Evolutionary conservation across 371 early-diverging fungal genomes (phyloP).

Genomic region (Neoconidiobolus thromboides): DNA sequence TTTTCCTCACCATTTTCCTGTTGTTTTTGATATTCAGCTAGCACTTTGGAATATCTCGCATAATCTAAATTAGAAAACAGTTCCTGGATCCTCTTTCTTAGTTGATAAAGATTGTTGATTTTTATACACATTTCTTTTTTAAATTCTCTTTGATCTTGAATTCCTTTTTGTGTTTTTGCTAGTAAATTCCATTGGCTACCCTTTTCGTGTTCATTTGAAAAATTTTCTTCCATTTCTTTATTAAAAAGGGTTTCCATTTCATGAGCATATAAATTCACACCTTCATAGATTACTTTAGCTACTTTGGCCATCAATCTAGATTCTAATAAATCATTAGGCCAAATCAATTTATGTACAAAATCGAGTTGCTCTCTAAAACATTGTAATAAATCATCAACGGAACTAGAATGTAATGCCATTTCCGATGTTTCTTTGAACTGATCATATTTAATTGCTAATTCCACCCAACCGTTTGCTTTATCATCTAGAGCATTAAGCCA

Average conservation of each 20-base stretch:
- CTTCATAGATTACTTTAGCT: slow-evolving; percentile 27
- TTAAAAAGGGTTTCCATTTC: not conserved
- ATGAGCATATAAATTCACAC: not conserved
- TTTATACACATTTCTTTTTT: slow-evolving; percentile 28
- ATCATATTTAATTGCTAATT: slow-evolving; percentile 3
- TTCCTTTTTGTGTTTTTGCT: not conserved
- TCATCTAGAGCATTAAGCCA: slow-evolving; percentile 4
- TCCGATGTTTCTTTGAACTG: slow-evolving; percentile 38
- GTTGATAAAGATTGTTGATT: slow-evolving; percentile 11
- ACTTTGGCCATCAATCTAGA: slow-evolving; percentile 48
- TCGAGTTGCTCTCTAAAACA: slow-evolving; percentile 57
- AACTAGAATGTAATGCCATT: slow-evolving; percentile 50
- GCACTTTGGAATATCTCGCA: slow-evolving; percentile 22
- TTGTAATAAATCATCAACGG: slow-evolving; percentile 54
- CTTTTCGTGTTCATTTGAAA: not conserved
- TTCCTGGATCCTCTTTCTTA: not conserved
- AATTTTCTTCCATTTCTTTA: not conserved
- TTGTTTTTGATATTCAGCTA: slow-evolving; percentile 8
- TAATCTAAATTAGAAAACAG: slow-evolving; percentile 1
- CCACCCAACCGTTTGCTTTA: slow-evolving; percentile 2
- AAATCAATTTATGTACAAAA: slow-evolving; percentile 42
- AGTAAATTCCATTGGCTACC: not conserved
- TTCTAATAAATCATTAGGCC: slow-evolving; percentile 50
- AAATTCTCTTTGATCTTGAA: not conserved
- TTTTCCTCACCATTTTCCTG: slow-evolving; percentile 12